Conservation (phyloP, 2,329 filamentous ascomycete genomes). For the Calonectria leucothoes region DNA sequence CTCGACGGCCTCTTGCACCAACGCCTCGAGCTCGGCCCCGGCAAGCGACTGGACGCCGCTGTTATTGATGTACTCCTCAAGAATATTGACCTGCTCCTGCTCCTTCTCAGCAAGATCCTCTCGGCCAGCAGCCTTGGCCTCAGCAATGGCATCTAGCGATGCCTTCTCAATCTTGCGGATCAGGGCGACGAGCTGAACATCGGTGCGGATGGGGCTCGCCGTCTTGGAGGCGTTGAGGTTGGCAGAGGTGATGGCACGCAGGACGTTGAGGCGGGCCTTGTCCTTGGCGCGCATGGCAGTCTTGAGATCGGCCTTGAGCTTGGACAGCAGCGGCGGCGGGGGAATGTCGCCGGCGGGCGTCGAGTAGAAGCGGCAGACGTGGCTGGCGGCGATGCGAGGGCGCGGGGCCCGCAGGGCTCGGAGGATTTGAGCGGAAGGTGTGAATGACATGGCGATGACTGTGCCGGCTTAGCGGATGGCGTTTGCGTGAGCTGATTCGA, state of each 20-base stretch:
- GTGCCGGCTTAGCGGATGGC: neutral
- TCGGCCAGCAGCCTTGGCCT: constrained; percentile 73
- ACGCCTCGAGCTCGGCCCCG: constrained; percentile 66
- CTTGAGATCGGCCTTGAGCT: constrained; percentile 72
- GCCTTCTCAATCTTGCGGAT: constrained; percentile 73
- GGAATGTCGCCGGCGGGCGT: constrained; percentile 48
- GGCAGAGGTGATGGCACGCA: constrained; percentile 76
- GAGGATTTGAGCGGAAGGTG: constrained; percentile 37
- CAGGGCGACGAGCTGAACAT: constrained; percentile 75
- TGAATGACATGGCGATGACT: constrained; percentile 37
- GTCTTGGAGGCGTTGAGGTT: constrained; percentile 84
- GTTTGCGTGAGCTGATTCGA: neutral
- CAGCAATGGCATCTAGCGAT: constrained; percentile 67
- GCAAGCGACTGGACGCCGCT: constrained; percentile 70
- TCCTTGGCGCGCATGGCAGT: constrained; percentile 75
- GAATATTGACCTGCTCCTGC: constrained; percentile 70
- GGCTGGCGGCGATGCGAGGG: constrained; percentile 28
- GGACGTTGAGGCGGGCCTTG: constrained; percentile 71
- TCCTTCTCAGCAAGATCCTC: constrained; percentile 79
- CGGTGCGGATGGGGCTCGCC: constrained; percentile 73
- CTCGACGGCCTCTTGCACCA: constrained; percentile 65
- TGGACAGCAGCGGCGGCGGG: constrained; percentile 62
- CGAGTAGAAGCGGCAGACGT: constrained; percentile 46
- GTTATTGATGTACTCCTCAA: constrained; percentile 72
- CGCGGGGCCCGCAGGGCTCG: constrained; percentile 39